Percentiles rank a stretch among this genome's conserved stretches.
Evolutionary conservation across 2,329 filamentous ascomycete genomes (phyloP).

Genomic region (Cladophialophora psammophila): DNA sequence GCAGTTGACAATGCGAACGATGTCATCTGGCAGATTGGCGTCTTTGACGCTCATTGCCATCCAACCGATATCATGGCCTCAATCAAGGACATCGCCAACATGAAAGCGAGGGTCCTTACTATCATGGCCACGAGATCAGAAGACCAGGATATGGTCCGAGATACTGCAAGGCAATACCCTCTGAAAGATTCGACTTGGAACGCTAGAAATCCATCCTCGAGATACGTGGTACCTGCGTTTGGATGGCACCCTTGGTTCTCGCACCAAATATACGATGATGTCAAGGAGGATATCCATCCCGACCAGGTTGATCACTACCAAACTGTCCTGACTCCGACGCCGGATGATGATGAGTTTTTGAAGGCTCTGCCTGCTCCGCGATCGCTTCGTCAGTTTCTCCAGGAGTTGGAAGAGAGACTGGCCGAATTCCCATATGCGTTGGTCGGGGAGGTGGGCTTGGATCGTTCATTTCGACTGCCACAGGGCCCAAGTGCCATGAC

Average conservation of each 20-base stretch:
- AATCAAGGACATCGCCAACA: conserved; percentile 60
- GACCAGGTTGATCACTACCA: conserved; percentile 61
- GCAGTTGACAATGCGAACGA: conserved; percentile 14
- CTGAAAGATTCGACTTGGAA: conserved; percentile 13
- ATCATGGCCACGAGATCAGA: conserved; percentile 69
- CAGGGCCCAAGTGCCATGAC: conserved; percentile 52
- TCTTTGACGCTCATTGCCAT: conserved; percentile 72
- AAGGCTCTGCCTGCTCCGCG: conserved; percentile 61
- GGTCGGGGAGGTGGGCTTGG: conserved; percentile 69
- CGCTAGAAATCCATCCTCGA: conserved; percentile 35
- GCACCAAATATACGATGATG: conserved; percentile 64
- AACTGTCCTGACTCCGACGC: conserved; percentile 58
- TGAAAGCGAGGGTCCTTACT: conserved; percentile 66
- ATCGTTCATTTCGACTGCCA: conserved; percentile 68
- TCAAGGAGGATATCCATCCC: conserved; percentile 30
- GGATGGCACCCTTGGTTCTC: conserved; percentile 76
- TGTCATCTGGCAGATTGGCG: conserved; percentile 62
- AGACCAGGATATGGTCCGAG: conserved; percentile 66
- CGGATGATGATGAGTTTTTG: conserved; percentile 58
- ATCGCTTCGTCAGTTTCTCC: conserved; percentile 61
- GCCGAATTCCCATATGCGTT: conserved; percentile 61
- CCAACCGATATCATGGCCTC: conserved; percentile 70
- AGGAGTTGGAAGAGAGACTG: conserved; percentile 58
- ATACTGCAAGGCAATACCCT: conserved; percentile 51
- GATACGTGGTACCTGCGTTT: conserved; percentile 66